A percentile compares a stretch with the other conserved stretches of the same genome.
Conservation (phyloP, 2,329 filamentous ascomycete genomes). For the Kalmusia sp. region DNA sequence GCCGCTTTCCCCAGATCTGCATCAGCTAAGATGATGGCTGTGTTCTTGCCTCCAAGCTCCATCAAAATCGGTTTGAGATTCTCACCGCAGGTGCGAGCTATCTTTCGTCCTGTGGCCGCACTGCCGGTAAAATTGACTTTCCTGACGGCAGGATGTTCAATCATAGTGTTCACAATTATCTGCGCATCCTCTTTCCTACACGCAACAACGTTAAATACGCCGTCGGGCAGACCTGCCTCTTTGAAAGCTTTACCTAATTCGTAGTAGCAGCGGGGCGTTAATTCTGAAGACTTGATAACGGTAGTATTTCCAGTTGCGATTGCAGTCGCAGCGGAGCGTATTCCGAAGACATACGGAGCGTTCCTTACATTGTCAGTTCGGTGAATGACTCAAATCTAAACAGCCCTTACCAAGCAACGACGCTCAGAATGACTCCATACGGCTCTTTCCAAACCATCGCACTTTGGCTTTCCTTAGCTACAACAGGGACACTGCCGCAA, state of each 20-base stretch:
- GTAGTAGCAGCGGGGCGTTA: conserved; percentile 23
- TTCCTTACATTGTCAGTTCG: too few species aligned
- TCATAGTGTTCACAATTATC: conserved; percentile 69
- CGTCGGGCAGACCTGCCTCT: conserved; percentile 75
- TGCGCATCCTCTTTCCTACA: conserved; percentile 65
- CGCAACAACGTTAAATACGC: conserved; percentile 74
- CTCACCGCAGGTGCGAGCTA: conserved; percentile 14
- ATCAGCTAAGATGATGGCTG: conserved; percentile 78
- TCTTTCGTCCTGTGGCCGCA: conserved; percentile 14
- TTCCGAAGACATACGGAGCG: conserved; percentile 51
- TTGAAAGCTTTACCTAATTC: conserved; percentile 19
- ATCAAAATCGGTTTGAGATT: conserved; percentile 59
- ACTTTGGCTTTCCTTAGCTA: conserved; percentile 54
- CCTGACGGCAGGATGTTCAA: conserved; percentile 68
- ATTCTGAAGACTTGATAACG: conserved; percentile 27
- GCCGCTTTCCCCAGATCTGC: conserved; percentile 76
- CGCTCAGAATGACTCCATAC: conserved; percentile 76
- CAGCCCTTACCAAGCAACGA: conserved; percentile 73
- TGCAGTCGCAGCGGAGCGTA: conserved; percentile 53
- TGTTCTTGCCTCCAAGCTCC: conserved; percentile 85
- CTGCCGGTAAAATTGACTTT: conserved; percentile 80
- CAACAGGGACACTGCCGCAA: conserved; percentile 54
- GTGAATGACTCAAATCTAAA: not conserved
- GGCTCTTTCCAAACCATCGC: conserved; percentile 75
- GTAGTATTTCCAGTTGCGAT: conserved; percentile 61